Conservation (phyloP, 495 filamentous ascomycete genomes). For the Trichoderma gamsii region DNA sequence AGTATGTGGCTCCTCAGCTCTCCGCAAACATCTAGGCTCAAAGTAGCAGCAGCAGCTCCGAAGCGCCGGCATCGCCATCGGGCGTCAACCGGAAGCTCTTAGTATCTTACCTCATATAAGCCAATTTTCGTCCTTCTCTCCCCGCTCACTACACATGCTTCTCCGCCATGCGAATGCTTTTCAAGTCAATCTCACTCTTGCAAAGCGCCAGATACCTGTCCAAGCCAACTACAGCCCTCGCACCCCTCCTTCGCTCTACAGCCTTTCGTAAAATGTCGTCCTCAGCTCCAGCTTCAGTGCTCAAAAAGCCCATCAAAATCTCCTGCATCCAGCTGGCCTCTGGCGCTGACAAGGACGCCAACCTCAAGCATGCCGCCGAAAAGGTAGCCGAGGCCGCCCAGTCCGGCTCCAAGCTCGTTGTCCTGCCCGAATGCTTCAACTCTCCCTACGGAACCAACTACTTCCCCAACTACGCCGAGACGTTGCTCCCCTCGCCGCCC, state of each 20-base stretch:
- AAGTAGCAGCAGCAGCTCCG: background rate
- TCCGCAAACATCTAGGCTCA: background rate
- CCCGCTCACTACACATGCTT: background rate
- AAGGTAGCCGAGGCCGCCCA: slow-evolving; percentile 78
- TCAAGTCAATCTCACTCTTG: background rate
- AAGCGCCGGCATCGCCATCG: slow-evolving; percentile 12
- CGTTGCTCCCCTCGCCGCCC: slow-evolving; percentile 72
- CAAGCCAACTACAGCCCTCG: background rate
- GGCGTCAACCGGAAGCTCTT: background rate
- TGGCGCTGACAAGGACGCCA: slow-evolving; percentile 74
- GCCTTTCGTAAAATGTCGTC: slow-evolving; percentile 37
- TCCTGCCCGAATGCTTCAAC: slow-evolving; percentile 89
- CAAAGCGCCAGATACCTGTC: background rate
- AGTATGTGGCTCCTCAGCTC: background rate
- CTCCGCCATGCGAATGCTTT: background rate
- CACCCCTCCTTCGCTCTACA: slow-evolving; percentile 6
- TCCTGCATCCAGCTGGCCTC: slow-evolving; percentile 77
- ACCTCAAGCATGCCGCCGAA: slow-evolving; percentile 71
- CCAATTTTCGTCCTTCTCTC: too few species aligned
- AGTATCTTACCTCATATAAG: background rate
- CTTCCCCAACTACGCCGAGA: slow-evolving; percentile 90
- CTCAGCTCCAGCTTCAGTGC: slow-evolving; percentile 46
- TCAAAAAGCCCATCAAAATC: slow-evolving; percentile 71
- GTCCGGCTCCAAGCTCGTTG: slow-evolving; percentile 68
- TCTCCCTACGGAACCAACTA: slow-evolving; percentile 87